Evolutionary conservation across 805 yeast species (phyloP).

Genomic region (Hanseniaspora clermontiae): DNA sequence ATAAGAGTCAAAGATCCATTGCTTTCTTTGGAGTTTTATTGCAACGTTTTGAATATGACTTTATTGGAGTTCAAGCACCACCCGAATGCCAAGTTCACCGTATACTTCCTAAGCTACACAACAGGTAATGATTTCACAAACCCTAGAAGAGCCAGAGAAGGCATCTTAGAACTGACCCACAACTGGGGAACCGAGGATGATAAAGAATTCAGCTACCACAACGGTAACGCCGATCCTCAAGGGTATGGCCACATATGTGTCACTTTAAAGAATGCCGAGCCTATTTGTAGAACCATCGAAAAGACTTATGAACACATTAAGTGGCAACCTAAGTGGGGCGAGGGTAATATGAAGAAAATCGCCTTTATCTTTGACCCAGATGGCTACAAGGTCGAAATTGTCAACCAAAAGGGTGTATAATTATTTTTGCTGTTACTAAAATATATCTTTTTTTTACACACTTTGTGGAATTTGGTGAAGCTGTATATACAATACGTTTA

Average conservation of each 20-base stretch:
- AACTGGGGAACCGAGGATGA: slow-evolving; percentile 92
- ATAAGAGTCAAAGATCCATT: slow-evolving; percentile 78
- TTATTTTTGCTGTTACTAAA: no score
- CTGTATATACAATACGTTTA: no score
- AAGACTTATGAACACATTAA: slow-evolving; percentile 35
- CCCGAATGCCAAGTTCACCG: slow-evolving; percentile 63
- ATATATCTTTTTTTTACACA: no score
- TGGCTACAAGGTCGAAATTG: slow-evolving; percentile 70
- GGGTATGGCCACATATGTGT: slow-evolving; percentile 86
- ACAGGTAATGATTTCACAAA: slow-evolving; percentile 36
- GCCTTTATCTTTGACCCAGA: slow-evolving; percentile 84
- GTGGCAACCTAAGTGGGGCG: slow-evolving; percentile 48
- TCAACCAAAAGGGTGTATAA: slow-evolving; percentile 19
- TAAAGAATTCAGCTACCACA: slow-evolving; percentile 60
- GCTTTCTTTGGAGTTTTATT: slow-evolving; percentile 65
- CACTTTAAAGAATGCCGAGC: slow-evolving; percentile 45
- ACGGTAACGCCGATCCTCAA: slow-evolving; percentile 63
- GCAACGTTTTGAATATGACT: slow-evolving; percentile 69
- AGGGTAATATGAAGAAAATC: slow-evolving; percentile 43
- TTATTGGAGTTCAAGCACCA: slow-evolving; percentile 44
- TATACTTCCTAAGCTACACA: slow-evolving; percentile 73
- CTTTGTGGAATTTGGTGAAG: no score
- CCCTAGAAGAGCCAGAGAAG: slow-evolving; percentile 40
- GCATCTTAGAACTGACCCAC: slow-evolving; percentile 79
- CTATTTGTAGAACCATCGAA: slow-evolving; percentile 36